phyloP scores from a whole-genome alignment of 2,329 filamentous ascomycete genomes.

The Venturiaceae sp. region DNA sequence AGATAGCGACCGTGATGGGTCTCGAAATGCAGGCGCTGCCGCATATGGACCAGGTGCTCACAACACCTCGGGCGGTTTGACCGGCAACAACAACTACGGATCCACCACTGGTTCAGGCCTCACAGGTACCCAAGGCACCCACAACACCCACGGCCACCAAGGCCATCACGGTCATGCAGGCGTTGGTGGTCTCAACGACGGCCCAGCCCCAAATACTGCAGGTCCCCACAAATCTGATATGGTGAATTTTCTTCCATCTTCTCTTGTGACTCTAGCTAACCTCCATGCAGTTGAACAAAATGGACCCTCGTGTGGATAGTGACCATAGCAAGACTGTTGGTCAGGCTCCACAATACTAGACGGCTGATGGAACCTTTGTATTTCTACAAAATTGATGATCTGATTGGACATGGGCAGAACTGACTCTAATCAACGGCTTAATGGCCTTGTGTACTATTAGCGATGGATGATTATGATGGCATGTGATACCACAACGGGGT shows the following conservation, averaged over 20 bases:
- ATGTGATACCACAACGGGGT: conserved; percentile 1
- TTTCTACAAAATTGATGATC: not conserved
- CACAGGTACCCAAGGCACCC: conserved; percentile 8
- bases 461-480: not conserved
- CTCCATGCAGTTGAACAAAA: conserved; percentile 20
- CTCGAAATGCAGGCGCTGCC: conserved; percentile 15
- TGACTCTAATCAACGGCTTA: not conserved
- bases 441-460: not conserved
- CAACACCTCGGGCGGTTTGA: not conserved
- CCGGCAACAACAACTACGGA: not conserved
- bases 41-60: conserved; percentile 18
- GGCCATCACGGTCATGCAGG: not conserved
- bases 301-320: conserved; percentile 25
- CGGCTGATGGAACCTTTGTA: not conserved
- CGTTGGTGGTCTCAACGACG: conserved; percentile 8
- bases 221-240: conserved; percentile 24
- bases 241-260: not conserved
- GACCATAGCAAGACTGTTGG: conserved; percentile 21
- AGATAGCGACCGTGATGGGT: conserved; percentile 17
- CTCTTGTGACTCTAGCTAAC: not conserved
- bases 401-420: not conserved
- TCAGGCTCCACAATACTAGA: not conserved
- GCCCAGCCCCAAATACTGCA: conserved; percentile 21
- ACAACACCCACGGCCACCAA: not conserved
- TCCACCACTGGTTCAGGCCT: conserved; percentile 13